Conservation (phyloP, 306 rosid species). For the Pyrus communis region DNA sequence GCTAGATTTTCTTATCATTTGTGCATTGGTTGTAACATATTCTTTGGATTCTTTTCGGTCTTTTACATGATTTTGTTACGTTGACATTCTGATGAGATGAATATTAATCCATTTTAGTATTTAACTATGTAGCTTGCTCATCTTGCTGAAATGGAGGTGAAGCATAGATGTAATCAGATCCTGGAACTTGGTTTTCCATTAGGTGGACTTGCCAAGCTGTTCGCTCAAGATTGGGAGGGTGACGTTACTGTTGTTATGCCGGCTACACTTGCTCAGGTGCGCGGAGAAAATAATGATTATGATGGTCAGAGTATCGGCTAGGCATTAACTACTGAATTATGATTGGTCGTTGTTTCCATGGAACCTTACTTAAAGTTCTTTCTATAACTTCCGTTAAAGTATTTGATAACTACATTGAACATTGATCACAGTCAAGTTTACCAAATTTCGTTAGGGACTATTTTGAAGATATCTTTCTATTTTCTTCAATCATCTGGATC, state of each 20-base stretch:
- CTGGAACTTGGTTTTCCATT: constrained; percentile 88
- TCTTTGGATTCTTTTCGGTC: neutral
- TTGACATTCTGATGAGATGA: neutral
- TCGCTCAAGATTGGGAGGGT: constrained; percentile 99
- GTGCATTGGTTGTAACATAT: neutral
- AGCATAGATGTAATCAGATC: constrained; percentile 85
- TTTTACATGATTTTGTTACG: constrained; percentile 1
- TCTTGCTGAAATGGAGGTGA: constrained; percentile 92
- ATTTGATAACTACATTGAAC: neutral
- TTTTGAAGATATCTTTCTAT: neutral
- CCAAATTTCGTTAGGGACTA: neutral
- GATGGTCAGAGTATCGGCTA: neutral
- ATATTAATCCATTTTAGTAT: constrained; percentile 2
- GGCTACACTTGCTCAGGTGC: constrained; percentile 94
- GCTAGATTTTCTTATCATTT: neutral
- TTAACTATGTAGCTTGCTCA: constrained; percentile 75
- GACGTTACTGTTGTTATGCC: constrained; percentile 96
- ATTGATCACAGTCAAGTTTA: neutral
- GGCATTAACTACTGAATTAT: neutral
- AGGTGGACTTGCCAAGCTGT: constrained; percentile 84
- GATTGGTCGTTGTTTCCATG: neutral
- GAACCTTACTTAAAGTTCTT: neutral
- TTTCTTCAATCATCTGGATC: neutral
- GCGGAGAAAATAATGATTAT: neutral
- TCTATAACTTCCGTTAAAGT: neutral